phyloP scores from a whole-genome alignment of 2,329 filamentous ascomycete genomes.

The Aspergillus pseudonomiae region DNA sequence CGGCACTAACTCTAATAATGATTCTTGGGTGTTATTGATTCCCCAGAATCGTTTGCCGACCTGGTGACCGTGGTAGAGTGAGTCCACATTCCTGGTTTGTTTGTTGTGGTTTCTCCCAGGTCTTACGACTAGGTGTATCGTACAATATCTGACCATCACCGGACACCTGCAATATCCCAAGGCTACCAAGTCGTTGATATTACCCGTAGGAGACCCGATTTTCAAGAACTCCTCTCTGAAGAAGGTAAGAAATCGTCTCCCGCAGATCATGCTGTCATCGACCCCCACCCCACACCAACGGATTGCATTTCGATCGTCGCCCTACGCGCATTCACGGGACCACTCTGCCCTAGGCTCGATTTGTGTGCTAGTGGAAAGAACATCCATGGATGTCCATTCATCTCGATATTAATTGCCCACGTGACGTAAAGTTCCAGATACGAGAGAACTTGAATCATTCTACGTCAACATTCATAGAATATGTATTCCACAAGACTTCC shows the following conservation, averaged over 20 bases:
- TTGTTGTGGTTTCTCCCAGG: no score
- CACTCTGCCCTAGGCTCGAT: not conserved
- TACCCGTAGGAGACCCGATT: not conserved
- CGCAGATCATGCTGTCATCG: slow-evolving; percentile 23
- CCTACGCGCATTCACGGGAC: not conserved
- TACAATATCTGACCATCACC: no score
- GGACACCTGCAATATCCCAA: not conserved
- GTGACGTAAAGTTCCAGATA: no score
- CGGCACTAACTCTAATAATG: not conserved
- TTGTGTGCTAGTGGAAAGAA: no score
- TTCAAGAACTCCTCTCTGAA: not conserved
- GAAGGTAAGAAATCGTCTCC: not conserved
- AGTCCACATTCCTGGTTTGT: not conserved
- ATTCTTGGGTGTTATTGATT: not conserved
- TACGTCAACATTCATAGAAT: no score
- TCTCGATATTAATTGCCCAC: no score
- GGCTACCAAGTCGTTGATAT: no score
- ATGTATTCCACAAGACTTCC: no score
- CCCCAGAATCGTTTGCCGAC: no score
- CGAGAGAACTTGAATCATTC: no score
- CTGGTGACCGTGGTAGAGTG: not conserved
- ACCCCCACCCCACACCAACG: slow-evolving; percentile 10
- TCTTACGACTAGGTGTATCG: no score
- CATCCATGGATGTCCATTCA: no score
- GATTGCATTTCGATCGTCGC: not conserved